Percentiles rank a stretch among this genome's conserved stretches.
Conservation (phyloP, 2,329 filamentous ascomycete species). For the Ceratocystis lukuohia region DNA sequence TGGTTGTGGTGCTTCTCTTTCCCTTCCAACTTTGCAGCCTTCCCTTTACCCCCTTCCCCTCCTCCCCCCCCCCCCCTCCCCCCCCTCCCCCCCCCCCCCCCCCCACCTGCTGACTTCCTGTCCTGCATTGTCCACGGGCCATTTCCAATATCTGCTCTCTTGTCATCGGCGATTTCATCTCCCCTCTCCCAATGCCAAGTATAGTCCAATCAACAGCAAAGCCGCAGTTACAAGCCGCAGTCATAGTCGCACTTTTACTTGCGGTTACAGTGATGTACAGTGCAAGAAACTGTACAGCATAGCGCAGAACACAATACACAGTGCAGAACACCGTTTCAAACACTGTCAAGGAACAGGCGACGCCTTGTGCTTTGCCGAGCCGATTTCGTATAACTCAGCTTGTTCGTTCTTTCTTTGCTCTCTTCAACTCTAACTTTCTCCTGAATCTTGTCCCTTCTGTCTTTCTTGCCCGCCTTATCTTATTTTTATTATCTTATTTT, state of each 20-base stretch:
- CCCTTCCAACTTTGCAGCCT: not conserved
- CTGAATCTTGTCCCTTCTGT: not conserved
- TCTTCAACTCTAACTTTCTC: constrained; percentile 2
- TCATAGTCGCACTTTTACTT: not conserved
- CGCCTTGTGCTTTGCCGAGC: constrained; percentile 5
- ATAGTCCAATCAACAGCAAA: not conserved
- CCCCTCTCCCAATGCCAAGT: not conserved
- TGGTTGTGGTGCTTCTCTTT: not conserved
- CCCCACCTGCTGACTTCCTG: not conserved
- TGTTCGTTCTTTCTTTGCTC: not conserved
- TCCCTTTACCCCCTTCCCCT: not conserved
- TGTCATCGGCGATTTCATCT: not conserved
- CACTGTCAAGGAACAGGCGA: not conserved
- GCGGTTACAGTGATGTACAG: not conserved
- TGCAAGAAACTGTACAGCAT: not conserved
- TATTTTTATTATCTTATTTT: not conserved
- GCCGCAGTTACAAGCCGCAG: not conserved
- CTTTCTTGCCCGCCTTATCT: not conserved
- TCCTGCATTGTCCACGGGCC: not conserved
- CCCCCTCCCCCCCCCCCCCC: not conserved
- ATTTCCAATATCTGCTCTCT: not conserved
- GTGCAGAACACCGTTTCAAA: not conserved
- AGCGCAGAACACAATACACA: not conserved
- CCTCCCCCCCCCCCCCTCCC: too few relatives aligned
- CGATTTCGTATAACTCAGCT: constrained; percentile 5